These are phyloP conservation scores for Cutaneotrichosporon dermatis DNA, from an alignment of 1,284 basidiomycete genomes.

Conservation along the genomic window DNA sequence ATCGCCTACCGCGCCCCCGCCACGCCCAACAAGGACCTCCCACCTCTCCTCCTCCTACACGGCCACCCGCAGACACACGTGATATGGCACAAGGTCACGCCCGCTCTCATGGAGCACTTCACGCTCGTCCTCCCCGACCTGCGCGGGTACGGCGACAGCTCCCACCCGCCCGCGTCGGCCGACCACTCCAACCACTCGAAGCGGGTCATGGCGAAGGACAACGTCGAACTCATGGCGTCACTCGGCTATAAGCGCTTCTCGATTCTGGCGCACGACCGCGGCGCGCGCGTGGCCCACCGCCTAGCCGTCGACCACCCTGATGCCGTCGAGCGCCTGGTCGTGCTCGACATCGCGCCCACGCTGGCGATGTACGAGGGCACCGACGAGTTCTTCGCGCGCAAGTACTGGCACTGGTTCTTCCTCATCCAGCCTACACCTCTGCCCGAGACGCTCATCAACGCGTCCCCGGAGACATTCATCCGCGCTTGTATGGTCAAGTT, in stretches of 20 bases:
- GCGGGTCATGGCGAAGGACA: constrained; percentile 47
- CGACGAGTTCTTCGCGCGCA: constrained; percentile 37
- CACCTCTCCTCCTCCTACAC: constrained; percentile 40
- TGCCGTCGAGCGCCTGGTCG: constrained; percentile 36
- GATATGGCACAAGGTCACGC: constrained; percentile 41
- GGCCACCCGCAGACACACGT: constrained; percentile 47
- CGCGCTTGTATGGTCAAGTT: constrained; percentile 1
- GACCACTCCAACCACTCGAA: constrained; percentile 45
- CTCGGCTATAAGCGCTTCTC: constrained; percentile 35
- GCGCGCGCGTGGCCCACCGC: constrained; percentile 48
- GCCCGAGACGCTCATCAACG: constrained; percentile 26
- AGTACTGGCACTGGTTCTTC: constrained; percentile 50
- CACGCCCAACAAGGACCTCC: background rate
- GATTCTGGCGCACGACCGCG: constrained; percentile 48
- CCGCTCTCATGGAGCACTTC: constrained; percentile 32
- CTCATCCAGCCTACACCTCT: constrained; percentile 39
- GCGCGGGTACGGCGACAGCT: constrained; percentile 34
- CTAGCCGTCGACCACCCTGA: constrained; percentile 44
- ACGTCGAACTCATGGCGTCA: constrained; percentile 44
- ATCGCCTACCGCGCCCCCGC: background rate
- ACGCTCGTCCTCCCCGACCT: constrained; percentile 45
- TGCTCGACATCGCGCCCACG: constrained; percentile 45
- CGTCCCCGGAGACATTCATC: background rate
- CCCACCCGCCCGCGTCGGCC: constrained; percentile 30
- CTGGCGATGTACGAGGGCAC: constrained; percentile 46